These are phyloP conservation scores for Panus rudis DNA, from an alignment of 768 basidiomycete species.

Conservation along the genomic window DNA sequence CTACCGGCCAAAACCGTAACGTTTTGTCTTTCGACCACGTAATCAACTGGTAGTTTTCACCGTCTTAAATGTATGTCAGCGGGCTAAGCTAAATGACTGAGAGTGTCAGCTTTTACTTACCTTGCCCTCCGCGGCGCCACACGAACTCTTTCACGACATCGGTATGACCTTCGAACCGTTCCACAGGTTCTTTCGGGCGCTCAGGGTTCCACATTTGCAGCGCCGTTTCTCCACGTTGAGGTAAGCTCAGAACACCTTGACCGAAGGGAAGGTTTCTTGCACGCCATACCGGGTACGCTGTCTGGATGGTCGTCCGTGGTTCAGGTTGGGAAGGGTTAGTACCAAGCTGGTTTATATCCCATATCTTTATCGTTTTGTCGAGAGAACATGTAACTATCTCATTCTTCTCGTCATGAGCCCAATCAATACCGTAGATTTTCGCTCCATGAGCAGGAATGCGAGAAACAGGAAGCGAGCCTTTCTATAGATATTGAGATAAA, in stretches of 20 bases:
- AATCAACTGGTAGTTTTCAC: constrained; percentile 53
- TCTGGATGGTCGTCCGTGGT: constrained; percentile 40
- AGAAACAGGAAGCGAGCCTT: constrained; percentile 78
- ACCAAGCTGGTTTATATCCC: constrained; percentile 46
- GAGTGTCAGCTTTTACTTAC: constrained; percentile 24
- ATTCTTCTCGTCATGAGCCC: constrained; percentile 69
- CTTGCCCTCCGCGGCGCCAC: constrained; percentile 69
- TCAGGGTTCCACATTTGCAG: constrained; percentile 74
- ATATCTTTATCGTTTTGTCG: constrained; percentile 88
- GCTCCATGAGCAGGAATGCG: constrained; percentile 77
- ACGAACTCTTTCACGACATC: constrained; percentile 98
- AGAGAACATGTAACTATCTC: constrained; percentile 92
- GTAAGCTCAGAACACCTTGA: constrained; percentile 75
- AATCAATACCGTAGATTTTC: constrained; percentile 97
- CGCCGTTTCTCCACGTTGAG: constrained; percentile 79
- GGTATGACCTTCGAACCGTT: constrained; percentile 79
- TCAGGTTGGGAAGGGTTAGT: constrained; percentile 3
- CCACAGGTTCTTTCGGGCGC: constrained; percentile 44
- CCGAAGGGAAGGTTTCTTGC: constrained; percentile 92
- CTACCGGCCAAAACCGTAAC: constrained; percentile 85
- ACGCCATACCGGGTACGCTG: constrained; percentile 89
- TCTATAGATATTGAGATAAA: constrained; percentile 35
- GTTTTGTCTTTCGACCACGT: constrained; percentile 90
- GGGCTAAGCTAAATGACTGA: not conserved
- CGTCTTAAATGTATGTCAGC: constrained; percentile 17